Evolutionary conservation across 164 flowering plant genomes (phyloP).

Genomic region (Berberis thunbergii): DNA sequence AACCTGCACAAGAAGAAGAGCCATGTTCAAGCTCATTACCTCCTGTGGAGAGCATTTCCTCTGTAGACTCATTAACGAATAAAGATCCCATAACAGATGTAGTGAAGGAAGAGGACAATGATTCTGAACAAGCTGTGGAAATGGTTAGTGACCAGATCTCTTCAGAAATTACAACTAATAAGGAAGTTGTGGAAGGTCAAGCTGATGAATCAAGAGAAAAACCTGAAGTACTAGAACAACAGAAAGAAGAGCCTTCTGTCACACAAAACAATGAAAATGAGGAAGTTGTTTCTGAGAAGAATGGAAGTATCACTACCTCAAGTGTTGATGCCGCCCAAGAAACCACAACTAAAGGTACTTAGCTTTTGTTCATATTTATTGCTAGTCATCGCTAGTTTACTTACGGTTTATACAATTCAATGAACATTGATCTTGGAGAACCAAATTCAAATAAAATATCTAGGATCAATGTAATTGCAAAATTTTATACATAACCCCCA

Average conservation of each 20-base stretch:
- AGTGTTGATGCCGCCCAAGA: slow-evolving; percentile 17
- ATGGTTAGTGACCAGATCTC: slow-evolving; percentile 14
- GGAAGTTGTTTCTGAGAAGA: slow-evolving; percentile 22
- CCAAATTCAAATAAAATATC: no score
- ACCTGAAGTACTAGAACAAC: slow-evolving; percentile 9
- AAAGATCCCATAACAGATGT: slow-evolving; percentile 20
- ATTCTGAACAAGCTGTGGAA: slow-evolving; percentile 14
- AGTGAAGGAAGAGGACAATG: slow-evolving; percentile 13
- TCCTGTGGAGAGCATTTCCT: slow-evolving; percentile 17
- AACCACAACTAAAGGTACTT: slow-evolving; percentile 42
- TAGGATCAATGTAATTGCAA: no score
- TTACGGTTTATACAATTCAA: no score
- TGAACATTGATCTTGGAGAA: no score
- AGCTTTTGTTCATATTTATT: neutral
- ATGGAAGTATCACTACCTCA: slow-evolving; percentile 19
- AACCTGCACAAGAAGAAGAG: slow-evolving; percentile 16
- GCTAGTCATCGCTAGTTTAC: neutral
- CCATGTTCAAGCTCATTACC: slow-evolving; percentile 12
- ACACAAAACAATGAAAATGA: slow-evolving; percentile 14
- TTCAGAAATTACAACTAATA: slow-evolving; percentile 13
- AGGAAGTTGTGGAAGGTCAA: slow-evolving; percentile 18
- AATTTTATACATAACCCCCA: no score
- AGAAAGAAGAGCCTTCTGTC: slow-evolving; percentile 12
- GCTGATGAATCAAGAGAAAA: slow-evolving; percentile 9
- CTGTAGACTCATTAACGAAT: slow-evolving; percentile 9